Evolutionary conservation across 2,329 filamentous ascomycete genomes (phyloP).

Genomic region (Gnomoniopsis sp.): DNA sequence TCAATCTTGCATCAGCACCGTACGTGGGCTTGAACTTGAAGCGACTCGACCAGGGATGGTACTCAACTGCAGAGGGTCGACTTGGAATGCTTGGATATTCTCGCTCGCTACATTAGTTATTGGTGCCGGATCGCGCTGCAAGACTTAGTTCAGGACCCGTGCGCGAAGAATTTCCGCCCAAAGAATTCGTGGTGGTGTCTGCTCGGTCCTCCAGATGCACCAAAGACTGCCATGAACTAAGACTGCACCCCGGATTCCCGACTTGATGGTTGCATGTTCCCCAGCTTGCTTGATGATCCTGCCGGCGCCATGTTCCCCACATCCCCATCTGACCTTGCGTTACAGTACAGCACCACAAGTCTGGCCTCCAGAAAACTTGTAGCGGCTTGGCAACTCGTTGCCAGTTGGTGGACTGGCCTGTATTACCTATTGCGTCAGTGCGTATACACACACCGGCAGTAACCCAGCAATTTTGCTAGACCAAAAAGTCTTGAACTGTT

Average conservation of each 20-base stretch:
- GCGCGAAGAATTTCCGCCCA: too few relatives aligned
- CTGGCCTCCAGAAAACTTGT: slow-evolving; percentile 5
- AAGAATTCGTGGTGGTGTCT: too few relatives aligned
- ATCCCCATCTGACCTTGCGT: slow-evolving; percentile 5
- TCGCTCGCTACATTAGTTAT: too few relatives aligned
- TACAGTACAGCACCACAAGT: slow-evolving; percentile 10
- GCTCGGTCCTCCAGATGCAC: not conserved
- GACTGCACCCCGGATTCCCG: slow-evolving; percentile 3
- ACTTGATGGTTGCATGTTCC: not conserved
- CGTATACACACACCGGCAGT: too few relatives aligned
- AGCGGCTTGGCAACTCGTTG: slow-evolving; percentile 13
- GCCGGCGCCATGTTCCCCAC: slow-evolving; percentile 10
- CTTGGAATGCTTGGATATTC: not conserved
- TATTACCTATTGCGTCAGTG: too few relatives aligned
- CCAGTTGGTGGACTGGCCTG: slow-evolving; percentile 1
- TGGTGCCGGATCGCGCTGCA: too few relatives aligned
- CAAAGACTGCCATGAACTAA: not conserved
- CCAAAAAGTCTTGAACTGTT: too few relatives aligned
- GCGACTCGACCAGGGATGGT: not conserved
- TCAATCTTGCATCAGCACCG: not conserved
- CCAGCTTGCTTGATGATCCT: not conserved
- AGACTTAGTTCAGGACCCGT: too few relatives aligned
- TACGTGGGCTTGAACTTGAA: not conserved
- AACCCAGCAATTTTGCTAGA: not conserved
- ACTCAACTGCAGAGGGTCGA: not conserved